Percentiles rank a stretch among this genome's conserved stretches.
Conservation (phyloP, 106 monocot species). For the Apostasia shenzhenica region DNA sequence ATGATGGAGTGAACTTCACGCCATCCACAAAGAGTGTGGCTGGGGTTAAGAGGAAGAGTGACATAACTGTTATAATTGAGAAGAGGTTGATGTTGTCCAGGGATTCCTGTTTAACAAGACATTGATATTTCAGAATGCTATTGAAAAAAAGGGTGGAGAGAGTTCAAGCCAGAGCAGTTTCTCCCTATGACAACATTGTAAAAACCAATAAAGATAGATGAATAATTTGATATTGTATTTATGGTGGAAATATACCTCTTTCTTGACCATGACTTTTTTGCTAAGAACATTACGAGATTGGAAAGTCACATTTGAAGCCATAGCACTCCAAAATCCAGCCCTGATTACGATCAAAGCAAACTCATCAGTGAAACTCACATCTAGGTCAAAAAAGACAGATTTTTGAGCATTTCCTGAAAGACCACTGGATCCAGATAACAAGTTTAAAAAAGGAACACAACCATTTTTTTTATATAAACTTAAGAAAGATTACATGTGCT, state of each 20-base stretch:
- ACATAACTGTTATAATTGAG: conserved; percentile 89
- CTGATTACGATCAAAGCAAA: conserved; percentile 27
- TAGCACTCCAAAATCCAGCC: conserved; percentile 98
- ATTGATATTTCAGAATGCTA: not conserved
- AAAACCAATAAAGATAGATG: too few relatives aligned
- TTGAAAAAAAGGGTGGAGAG: not conserved
- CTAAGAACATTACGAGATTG: conserved; percentile 96
- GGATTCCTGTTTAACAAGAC: conserved; percentile 62
- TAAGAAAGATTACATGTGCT: not conserved
- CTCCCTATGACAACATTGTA: too few relatives aligned
- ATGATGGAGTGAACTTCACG: conserved; percentile 68
- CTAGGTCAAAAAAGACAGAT: too few relatives aligned
- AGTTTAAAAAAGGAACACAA: not conserved
- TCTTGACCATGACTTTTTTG: conserved; percentile 87
- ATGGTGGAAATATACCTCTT: conserved; percentile 42
- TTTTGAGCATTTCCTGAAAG: too few relatives aligned
- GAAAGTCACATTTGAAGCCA: conserved; percentile 87
- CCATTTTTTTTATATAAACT: not conserved
- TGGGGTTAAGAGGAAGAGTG: conserved; percentile 56
- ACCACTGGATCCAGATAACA: not conserved
- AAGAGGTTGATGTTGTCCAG: conserved; percentile 94
- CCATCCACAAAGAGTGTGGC: conserved; percentile 61
- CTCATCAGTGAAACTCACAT: not conserved
- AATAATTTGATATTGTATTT: too few relatives aligned
- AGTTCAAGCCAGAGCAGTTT: not conserved